A percentile compares a stretch with the other conserved stretches of the same genome.
phyloP scores from a whole-genome alignment of 2,329 filamentous ascomycete genomes.

The Endothia cerciana region DNA sequence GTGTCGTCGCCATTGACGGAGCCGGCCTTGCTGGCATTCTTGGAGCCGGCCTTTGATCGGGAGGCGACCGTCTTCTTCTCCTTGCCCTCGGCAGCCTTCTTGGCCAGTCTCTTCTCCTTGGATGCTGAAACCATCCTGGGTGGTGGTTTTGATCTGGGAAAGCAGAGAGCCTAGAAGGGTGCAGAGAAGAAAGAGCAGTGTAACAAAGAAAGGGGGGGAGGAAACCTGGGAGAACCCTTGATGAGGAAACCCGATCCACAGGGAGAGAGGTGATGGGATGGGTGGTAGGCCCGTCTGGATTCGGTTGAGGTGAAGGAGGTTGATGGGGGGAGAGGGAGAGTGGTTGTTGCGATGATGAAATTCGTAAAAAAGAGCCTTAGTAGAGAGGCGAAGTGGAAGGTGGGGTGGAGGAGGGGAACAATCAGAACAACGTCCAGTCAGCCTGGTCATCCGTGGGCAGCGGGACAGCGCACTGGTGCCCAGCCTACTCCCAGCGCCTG shows the following conservation, averaged over 20 bases:
- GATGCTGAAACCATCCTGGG: conserved; percentile 68
- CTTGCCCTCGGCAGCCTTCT: conserved; percentile 73
- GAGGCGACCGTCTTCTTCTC: conserved; percentile 78
- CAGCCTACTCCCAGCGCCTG: neutral
- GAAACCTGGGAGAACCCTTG: neutral
- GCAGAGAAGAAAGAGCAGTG: neutral
- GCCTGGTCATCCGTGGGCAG: neutral
- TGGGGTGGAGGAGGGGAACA: conserved; percentile 18
- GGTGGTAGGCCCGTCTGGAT: neutral
- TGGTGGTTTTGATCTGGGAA: conserved; percentile 3
- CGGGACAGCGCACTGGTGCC: neutral
- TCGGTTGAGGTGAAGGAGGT: neutral
- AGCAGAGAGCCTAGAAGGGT: neutral
- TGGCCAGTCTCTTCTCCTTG: conserved; percentile 73
- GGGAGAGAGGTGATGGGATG: neutral
- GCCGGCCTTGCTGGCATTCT: conserved; percentile 63
- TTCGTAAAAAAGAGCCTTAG: conserved; percentile 14
- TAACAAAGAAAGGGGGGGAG: neutral
- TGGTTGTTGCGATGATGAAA: conserved; percentile 15
- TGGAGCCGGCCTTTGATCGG: conserved; percentile 68
- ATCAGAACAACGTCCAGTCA: neutral
- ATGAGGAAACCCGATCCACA: neutral
- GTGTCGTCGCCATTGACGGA: conserved; percentile 72
- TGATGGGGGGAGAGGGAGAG: neutral
- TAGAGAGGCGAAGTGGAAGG: conserved; percentile 8